Percentiles rank a stretch among this genome's conserved stretches.
phyloP scores from a whole-genome alignment of 169 alveolate species.

The Eimeria necatrix region DNA sequence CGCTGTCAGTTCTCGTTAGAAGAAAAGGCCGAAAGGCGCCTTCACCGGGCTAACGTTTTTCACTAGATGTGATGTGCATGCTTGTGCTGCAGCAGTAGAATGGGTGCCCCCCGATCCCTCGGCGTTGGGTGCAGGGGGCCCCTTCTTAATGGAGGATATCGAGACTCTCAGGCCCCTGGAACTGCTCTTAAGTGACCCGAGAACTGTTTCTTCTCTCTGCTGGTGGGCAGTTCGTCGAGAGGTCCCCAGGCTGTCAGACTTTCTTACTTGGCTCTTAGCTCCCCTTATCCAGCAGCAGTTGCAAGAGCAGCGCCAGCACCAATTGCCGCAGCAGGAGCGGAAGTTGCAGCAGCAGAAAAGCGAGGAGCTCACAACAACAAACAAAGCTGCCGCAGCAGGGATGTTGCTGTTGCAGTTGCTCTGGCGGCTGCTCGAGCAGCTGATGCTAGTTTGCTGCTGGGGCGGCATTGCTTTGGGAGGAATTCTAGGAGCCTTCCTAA shows the following conservation, averaged over 20 bases:
- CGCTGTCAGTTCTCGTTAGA: too few relatives aligned
- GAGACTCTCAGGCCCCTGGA: not conserved
- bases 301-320: constrained; percentile 52
- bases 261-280: not conserved
- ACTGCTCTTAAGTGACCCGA: constrained; percentile 3
- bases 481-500: not conserved
- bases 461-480: not conserved
- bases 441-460: not conserved
- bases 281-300: not conserved
- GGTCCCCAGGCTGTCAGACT: constrained; percentile 31
- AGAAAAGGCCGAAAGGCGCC: too few relatives aligned
- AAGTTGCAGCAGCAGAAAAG: constrained; percentile 10
- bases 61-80: not conserved
- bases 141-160: not conserved
- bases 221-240: not conserved
- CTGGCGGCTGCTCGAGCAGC: not conserved
- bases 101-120: constrained; percentile 62
- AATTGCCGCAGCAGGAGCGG: constrained; percentile 2
- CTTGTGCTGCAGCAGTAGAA: constrained; percentile 22
- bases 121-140: constrained; percentile 24
- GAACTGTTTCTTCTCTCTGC: constrained; percentile 17
- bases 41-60: too few relatives aligned
- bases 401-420: constrained; percentile 11
- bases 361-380: not conserved
- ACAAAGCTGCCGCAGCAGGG: not conserved